A percentile compares a stretch with the other conserved stretches of the same genome.
These are phyloP conservation scores for Cladosporium velox DNA, from an alignment of 2,329 filamentous ascomycete species.

Conservation along the genomic window DNA sequence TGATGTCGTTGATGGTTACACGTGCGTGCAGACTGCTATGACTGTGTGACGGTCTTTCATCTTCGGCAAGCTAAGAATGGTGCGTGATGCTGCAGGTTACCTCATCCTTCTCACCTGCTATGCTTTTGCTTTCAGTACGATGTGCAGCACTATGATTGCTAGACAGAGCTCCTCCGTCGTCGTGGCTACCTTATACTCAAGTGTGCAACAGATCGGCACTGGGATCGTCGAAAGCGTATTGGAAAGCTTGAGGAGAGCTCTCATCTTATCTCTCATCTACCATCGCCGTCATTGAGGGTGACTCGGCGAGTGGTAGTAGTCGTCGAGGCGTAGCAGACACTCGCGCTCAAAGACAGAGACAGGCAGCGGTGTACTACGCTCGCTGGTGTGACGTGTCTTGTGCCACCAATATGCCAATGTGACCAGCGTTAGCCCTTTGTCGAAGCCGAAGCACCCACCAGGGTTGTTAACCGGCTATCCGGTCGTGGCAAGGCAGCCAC, in stretches of 20 bases:
- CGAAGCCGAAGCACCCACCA: background rate
- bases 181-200: background rate
- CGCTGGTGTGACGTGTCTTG: background rate
- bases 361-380: background rate
- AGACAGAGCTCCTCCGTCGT: background rate
- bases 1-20: background rate
- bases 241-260: background rate
- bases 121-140: background rate
- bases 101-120: background rate
- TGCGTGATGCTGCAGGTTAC: background rate
- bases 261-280: background rate
- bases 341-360: background rate
- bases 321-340: background rate
- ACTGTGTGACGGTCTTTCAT: background rate
- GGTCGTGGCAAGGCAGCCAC: background rate
- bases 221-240: slow-evolving; percentile 1
- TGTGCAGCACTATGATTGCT: background rate
- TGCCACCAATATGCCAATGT: background rate
- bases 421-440: background rate
- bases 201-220: background rate
- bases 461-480: background rate
- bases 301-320: background rate
- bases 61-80: background rate
- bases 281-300: background rate
- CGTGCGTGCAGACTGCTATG: background rate